Percentiles rank a stretch among this genome's conserved stretches.
phyloP scores from a whole-genome alignment of 805 yeast species.

The Brettanomyces naardenensis region DNA sequence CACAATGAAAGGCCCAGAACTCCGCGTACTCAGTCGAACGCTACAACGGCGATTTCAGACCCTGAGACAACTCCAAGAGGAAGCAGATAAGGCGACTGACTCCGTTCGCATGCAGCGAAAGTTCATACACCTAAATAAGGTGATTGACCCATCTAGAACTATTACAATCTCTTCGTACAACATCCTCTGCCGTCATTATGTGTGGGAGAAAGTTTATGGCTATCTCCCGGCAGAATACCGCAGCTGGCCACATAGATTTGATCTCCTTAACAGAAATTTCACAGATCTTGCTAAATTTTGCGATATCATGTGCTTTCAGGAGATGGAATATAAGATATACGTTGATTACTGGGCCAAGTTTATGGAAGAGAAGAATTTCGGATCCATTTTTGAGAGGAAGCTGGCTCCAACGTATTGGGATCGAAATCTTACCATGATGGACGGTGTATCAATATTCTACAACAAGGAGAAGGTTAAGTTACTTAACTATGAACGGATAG shows the following conservation, averaged over 20 bases:
- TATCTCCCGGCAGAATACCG: slow-evolving; percentile 39
- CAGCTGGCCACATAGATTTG: slow-evolving; percentile 43
- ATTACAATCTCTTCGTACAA: slow-evolving; percentile 28
- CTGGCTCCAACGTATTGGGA: slow-evolving; percentile 48
- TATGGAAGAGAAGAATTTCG: slow-evolving; percentile 28
- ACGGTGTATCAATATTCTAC: slow-evolving; percentile 52
- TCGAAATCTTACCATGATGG: slow-evolving; percentile 37
- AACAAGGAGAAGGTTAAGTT: slow-evolving; percentile 40
- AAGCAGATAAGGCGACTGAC: background rate
- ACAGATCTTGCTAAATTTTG: slow-evolving; percentile 25
- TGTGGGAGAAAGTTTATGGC: slow-evolving; percentile 51
- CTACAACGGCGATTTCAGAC: too few species aligned
- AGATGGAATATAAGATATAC: slow-evolving; percentile 26
- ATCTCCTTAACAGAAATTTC: slow-evolving; percentile 32
- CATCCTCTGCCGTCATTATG: slow-evolving; percentile 34
- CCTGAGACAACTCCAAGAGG: too few species aligned
- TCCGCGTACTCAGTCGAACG: too few species aligned
- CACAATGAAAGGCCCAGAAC: too few species aligned
- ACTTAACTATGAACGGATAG: slow-evolving; percentile 23
- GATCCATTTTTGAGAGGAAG: slow-evolving; percentile 40
- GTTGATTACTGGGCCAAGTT: slow-evolving; percentile 18
- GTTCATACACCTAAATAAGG: background rate
- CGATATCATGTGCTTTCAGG: slow-evolving; percentile 49
- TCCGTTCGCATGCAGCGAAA: background rate
- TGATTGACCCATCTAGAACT: slow-evolving; percentile 5